Base-by-base conservation (phyloP, 768 basidiomycete species). In the Mycena vitilis region DNA sequence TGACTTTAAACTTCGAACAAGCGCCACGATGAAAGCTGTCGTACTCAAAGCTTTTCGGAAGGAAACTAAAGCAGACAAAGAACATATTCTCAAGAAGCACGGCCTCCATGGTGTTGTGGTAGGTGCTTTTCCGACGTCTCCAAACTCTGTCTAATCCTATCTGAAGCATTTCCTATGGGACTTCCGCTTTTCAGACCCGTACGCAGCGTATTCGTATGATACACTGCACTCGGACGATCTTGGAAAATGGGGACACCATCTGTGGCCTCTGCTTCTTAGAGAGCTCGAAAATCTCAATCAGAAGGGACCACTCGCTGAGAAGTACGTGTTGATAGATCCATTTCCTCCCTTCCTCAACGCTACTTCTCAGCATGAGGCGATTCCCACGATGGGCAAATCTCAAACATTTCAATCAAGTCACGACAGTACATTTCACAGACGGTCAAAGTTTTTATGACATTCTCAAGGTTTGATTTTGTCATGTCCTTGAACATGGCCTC, bases 331-430 rank as follows among this genome's bases (percentile, higher is more conserved):
- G 2, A 56, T 30, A 30, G 5, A 30, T 30, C 30, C 30, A 30
- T 5, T 60, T 60, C 23, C 16, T 64, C 63, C 20, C 16, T 59
- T 42, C 52, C 20, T 20, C 23, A 30, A 11, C 25, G 23, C 45
- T 52, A n/a, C 49, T 16, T 44, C 47, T 20, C 36, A 79, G 78
- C 38, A 78, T 80, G 77, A 44, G 66, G 16, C 54, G 49, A 12
- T 74, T 78, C 63, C 77, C 78, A 36, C 65, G 64, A 7, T 80
- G 78, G 77, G 68, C 64, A n/a, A 58, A 58, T 55, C 68, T 80
- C 23, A 78, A 78, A 55, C 77, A 79, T 57, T 77, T 78, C 63
- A 72, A 77, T 22, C 47, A 65, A 22, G 71, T 80, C 15, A 73
- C 77, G 13, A 78, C 75, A 2, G 71, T 70, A 22, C 65, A 73